Evolutionary conservation across 768 basidiomycete species (phyloP), one percentile per base, ranked within the genome.

Genomic region (Psilocybe subaeruginosa): DNA sequence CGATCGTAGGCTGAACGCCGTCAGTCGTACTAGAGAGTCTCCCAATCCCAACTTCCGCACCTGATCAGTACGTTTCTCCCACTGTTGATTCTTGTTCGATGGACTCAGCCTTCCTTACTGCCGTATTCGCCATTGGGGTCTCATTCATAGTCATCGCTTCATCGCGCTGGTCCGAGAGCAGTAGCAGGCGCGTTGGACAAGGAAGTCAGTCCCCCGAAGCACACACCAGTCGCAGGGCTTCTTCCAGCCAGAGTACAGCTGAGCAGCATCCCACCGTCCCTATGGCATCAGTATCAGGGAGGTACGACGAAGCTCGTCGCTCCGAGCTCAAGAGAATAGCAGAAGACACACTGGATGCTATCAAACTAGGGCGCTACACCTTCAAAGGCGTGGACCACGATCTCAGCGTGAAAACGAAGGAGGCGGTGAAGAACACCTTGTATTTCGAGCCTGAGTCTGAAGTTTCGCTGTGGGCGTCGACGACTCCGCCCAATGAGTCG

Each of bases 361-460:
- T 88, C 54, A 70, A 82, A 30, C 63, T 71, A 1, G 87, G 88
- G 16, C 73, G 72, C 5, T 80, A 73, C 56, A 41, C 59, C 47
- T 63, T 75, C 27, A 70, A 73, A 29, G 70, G 73, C 3, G 55
- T 69, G 11, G 60, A 68, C n/a, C 65, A 78, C 55, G 70, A 74
- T 51, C 68, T 81, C 12, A 56, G 58, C 30, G 55, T 63, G 2
- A 68, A 63, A 45, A 51, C 73, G 19, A 66, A 68, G 8, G 67
- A 71, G 8, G 69, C 77, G 12, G 74, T 65, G 53, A 76, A 74
- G 52, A 73, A 79, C 54, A 89, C 88, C 0, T 72, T 73, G 29
- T 89, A 82, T 68, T 89, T 85, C 63, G 69, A 79, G 0, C 81
- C 85, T 2, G 79, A 85, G 37, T 79, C 78, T 2, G 54, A 76